Evolutionary conservation across 2,329 filamentous ascomycete species (phyloP).

Genomic region (Cladorrhinum sp.): DNA sequence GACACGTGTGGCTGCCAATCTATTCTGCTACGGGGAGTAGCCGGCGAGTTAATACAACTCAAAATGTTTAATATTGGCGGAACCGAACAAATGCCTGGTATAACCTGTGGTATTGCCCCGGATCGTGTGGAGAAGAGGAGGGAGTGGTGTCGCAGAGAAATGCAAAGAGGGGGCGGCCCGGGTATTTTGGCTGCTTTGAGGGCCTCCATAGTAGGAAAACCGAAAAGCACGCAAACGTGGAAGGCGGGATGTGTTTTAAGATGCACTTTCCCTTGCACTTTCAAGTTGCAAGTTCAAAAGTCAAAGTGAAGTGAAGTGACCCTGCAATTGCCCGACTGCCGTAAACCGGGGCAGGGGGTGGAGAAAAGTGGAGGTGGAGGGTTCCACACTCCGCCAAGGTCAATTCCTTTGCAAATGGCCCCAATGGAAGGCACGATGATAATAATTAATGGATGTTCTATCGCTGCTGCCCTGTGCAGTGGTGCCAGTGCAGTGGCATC

Average conservation of each 20-base stretch:
- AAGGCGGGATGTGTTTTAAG: background rate
- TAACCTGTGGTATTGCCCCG: constrained; percentile 8
- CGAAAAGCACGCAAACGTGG: background rate
- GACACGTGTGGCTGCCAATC: constrained; percentile 25
- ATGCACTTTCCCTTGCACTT: background rate
- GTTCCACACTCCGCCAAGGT: no score
- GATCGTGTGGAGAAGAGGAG: constrained; percentile 14
- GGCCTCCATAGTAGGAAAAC: constrained; percentile 5
- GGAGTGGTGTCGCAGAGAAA: constrained; percentile 14
- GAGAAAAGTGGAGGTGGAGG: no score
- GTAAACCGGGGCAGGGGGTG: constrained; percentile 13
- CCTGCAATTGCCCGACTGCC: constrained; percentile 22
- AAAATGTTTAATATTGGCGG: constrained; percentile 22
- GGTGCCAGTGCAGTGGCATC: no score
- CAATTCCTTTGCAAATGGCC: background rate
- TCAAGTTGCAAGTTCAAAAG: no score
- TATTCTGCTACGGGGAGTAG: constrained; percentile 20
- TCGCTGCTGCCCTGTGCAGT: no score
- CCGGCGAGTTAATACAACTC: constrained; percentile 11
- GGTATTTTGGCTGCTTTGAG: constrained; percentile 26
- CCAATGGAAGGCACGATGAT: background rate
- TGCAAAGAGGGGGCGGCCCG: constrained; percentile 25
- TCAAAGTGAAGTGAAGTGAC: no score
- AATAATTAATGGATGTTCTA: constrained; percentile 10
- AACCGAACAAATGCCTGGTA: constrained; percentile 21